These are phyloP conservation scores for Aureobasidium zeae DNA, from an alignment of 2,329 filamentous ascomycete genomes.

Conservation along the genomic window DNA sequence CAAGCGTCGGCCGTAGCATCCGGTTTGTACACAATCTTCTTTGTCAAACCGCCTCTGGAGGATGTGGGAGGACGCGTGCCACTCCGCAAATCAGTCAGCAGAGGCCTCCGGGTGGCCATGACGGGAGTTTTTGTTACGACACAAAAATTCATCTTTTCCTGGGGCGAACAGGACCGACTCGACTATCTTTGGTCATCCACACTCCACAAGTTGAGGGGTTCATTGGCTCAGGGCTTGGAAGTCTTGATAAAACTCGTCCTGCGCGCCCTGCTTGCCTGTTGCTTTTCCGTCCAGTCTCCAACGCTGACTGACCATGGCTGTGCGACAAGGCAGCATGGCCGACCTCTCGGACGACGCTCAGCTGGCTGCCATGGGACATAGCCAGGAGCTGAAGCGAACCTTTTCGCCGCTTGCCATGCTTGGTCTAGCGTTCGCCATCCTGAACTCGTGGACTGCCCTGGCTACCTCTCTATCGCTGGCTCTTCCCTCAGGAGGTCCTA, in stretches of 20 bases:
- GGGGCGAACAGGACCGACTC: conserved; percentile 4
- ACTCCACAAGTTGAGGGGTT: too few species aligned
- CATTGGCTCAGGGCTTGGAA: too few species aligned
- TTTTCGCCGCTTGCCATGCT: conserved; percentile 53
- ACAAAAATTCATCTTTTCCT: conserved; percentile 9
- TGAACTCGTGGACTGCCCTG: conserved; percentile 56
- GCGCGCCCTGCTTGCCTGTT: background rate
- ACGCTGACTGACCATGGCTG: conserved; percentile 13
- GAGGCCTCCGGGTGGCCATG: conserved; percentile 4
- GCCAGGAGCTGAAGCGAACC: conserved; percentile 49
- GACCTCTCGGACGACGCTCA: conserved; percentile 35
- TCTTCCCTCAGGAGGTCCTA: conserved; percentile 61
- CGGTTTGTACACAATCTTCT: conserved; percentile 9
- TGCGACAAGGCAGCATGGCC: conserved; percentile 3
- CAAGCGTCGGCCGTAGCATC: background rate
- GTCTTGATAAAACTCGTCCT: too few species aligned
- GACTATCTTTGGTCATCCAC: conserved; percentile 15
- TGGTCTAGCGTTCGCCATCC: conserved; percentile 52
- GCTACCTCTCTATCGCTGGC: conserved; percentile 50
- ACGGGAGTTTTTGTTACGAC: conserved; percentile 4
- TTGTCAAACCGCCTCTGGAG: conserved; percentile 10
- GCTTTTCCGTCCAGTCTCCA: background rate
- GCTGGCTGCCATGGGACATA: conserved; percentile 48
- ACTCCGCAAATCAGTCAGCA: conserved; percentile 12
- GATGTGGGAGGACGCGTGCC: conserved; percentile 3